Evolutionary conservation across 2,329 filamentous ascomycete genomes (phyloP), one percentile per base, ranked within the genome.

Genomic region (Neurospora sp.): DNA sequence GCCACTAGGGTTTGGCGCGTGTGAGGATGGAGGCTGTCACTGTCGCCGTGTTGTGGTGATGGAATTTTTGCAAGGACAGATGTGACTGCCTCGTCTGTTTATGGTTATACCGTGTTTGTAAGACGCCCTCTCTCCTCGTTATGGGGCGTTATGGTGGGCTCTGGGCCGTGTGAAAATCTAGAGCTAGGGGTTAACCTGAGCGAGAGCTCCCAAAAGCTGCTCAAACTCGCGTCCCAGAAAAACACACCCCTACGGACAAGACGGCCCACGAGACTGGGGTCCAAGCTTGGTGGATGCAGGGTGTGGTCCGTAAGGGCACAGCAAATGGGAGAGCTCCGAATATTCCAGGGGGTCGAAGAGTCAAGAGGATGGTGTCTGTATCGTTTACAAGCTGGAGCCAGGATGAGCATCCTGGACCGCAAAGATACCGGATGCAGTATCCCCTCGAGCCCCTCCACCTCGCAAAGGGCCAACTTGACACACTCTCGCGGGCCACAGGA

Each of bases 341-440:
- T 70, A 73, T 11, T 58, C 23, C 43, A 46, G 66, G 23, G 39
- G 52, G 36, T 58, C 8, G 15, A 3, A n/a, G 58, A 36, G 33
- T 36, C 33, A 36, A 36, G 33, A 52, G 70, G 68, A 72, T 73
- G 66, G 73, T 75, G 74, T 38, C 58, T 39, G 68, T 75, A 75
- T 68, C 38, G 46, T 39, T 8, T 28, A 19, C 67, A 43, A 62
- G 10, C 69, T 68, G 39, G 69, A 36, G 52, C 69, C 52, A 67
- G 38, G 66, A 68, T 69, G 68, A 66, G 66, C 38, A 69, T 52
- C 46, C 62, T 40, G n/a, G 68, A 66, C 68, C 28, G n/a, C 39
- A 70, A 66, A 68, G 67, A 69, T 68, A 70, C 66, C 70, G 67
- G 68, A 67, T 70, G 67, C 69, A 70, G 69, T 52, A 68, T 36